Base-by-base conservation (phyloP, 169 alveolate genomes). In the Plasmodium malariae region DNA sequence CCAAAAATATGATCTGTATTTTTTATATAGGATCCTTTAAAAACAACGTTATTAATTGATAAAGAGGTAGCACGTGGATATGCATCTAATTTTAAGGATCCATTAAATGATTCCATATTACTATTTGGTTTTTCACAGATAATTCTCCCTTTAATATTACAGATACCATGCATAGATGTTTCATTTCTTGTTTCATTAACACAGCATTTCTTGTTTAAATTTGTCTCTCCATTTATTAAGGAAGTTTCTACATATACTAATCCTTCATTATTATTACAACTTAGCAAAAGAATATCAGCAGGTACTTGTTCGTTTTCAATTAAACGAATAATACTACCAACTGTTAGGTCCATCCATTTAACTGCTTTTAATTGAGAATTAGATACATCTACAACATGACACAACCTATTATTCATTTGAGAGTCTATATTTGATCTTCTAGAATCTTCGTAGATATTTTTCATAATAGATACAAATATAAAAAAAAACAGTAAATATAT, bases 271-370 rank as follows among this genome's bases (percentile, higher is more conserved):
- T 93, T 91, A 78, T 95, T 94, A 51, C 93, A 89, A 54, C 93
- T 80, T 71, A 94, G 57, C 9, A 93, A 54, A 37, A 94, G 72
- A 67, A 89, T 90, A 71, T 94, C 96, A 14, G 96, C 95, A 11
- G 96, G 96, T 2, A 93, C 95, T 83, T 88, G 89, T 24, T 94
- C 96, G 70, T 93, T 95, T 65, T 91, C 92, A 55, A 91, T 87
- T 21, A 94, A 91, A 34, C 93, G 92, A 34, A 94, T 69, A 24
- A 94, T 93, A 92, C 87, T 94, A n/a, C 96, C 96, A 24, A 94
- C 95, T 2, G 87, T 88, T 59, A 94, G 51, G 9, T 94, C 94
- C 78, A 92, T 85, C 71, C 90, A 88, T 54, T 91, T 24, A 11
- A 93, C 94, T 12, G 78, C 87, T 57, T 89, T 90, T 60, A 93